These are phyloP conservation scores for Ilyonectria robusta DNA, from an alignment of 2,329 filamentous ascomycete genomes.

Conservation along the genomic window DNA sequence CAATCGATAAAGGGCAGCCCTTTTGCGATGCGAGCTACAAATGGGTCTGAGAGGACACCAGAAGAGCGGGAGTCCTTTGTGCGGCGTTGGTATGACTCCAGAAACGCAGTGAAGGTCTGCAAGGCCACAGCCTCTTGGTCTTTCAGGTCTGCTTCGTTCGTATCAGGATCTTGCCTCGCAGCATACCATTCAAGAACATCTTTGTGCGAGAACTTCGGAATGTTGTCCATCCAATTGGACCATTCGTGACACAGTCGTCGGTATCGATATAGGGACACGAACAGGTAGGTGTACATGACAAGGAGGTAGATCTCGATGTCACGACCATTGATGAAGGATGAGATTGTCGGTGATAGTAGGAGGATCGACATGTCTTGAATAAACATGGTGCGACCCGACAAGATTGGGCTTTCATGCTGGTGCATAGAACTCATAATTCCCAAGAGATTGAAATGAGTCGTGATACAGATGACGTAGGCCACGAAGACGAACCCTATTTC, in stretches of 20 bases:
- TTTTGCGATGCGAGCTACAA: constrained; percentile 26
- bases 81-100: constrained; percentile 19
- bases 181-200: constrained; percentile 34
- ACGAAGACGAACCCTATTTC: constrained; percentile 34
- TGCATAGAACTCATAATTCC: constrained; percentile 40
- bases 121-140: constrained; percentile 12
- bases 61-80: constrained; percentile 11
- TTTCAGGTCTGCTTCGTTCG: constrained; percentile 3
- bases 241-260: constrained; percentile 33
- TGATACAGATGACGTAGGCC: constrained; percentile 31
- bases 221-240: constrained; percentile 37
- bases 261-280: constrained; percentile 26
- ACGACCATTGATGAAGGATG: constrained; percentile 34
- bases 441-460: constrained; percentile 37
- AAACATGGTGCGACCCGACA: constrained; percentile 28
- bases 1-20: constrained; percentile 35
- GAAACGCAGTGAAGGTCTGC: constrained; percentile 18
- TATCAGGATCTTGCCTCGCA: neutral
- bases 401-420: constrained; percentile 29
- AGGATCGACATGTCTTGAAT: constrained; percentile 33
- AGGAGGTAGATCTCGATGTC: constrained; percentile 36
- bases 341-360: constrained; percentile 31
- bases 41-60: constrained; percentile 21
- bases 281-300: constrained; percentile 33
- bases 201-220: constrained; percentile 30